Base-by-base conservation (phyloP, 371 early-diverging fungal genomes). In the Circinella minor region DNA sequence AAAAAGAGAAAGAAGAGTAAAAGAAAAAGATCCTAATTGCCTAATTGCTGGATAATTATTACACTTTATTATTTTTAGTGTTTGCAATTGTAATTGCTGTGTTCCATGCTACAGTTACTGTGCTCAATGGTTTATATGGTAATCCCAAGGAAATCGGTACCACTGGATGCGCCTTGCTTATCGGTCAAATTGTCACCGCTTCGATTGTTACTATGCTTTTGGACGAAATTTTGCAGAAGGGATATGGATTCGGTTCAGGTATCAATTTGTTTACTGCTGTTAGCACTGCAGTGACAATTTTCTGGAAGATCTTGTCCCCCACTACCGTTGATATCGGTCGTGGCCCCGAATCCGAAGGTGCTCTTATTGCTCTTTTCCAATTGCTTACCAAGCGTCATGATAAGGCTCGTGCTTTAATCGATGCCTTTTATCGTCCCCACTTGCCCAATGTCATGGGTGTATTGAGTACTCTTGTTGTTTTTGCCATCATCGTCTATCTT, bases 201-300 rank as follows among this genome's bases (percentile, higher is more conserved):
- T 99, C 99, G 63, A 77, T 98, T 46, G 95, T 99, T 70, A 96
- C 96, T 69, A 95, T 99, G 83, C 86, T 99, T 17, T 88, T 99
- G 73, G 99, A 99, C 82, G 99, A 99, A 89, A 90, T 99, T 72
- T 89, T 99, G 69, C 99, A 99, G 85, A 99, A 99, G 89, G 99
- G 99, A 17, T 99, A 99, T 77, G 99, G 99, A 72, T 88, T 99
- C 65, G 99, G 99, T 36, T 99, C 99, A 38, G 99, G 99, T 71
- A 99, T 99, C 77, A 98, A 98, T 71, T 89, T 99, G 74, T 99
- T 99, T 80, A 98, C 99, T 86, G 99, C 99, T 65, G 95, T 99
- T 73, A 99, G 99, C 86, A 96, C 99, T 72, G 99, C 99, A 82
- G 99, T 99, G 88, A 97, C 89, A 72, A 97, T 99, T 73, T 91